Conservation (phyloP, 108 stramenopile genomes). For the Cyclotella kingstonii region DNA sequence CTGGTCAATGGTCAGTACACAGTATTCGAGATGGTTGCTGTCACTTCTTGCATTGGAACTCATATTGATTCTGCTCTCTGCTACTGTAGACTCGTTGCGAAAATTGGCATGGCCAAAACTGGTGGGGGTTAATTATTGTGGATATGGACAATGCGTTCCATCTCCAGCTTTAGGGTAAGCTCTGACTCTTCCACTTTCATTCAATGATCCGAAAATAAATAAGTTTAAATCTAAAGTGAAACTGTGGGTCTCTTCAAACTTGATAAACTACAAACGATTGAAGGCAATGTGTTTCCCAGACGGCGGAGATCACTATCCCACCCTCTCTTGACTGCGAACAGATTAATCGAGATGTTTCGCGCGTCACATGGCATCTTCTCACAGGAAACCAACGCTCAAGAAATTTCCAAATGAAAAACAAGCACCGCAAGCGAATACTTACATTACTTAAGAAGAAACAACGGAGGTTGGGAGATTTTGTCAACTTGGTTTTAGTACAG, state of each 20-base stretch:
- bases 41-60: not conserved
- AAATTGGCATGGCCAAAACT: constrained; percentile 86
- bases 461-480: constrained; percentile 66
- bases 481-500: constrained; percentile 65
- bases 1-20: constrained; percentile 70
- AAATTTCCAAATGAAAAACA: constrained; percentile 62
- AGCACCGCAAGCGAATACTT: constrained; percentile 41
- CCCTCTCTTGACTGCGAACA: constrained; percentile 65
- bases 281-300: not conserved
- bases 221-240: too few relatives aligned
- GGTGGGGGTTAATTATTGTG: constrained; percentile 51
- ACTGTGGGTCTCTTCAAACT: too few relatives aligned
- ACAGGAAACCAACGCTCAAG: constrained; percentile 62
- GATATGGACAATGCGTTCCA: not conserved
- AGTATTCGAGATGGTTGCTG: not conserved
- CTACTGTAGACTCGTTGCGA: constrained; percentile 60
- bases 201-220: too few relatives aligned
- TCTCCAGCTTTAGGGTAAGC: not conserved
- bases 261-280: too few relatives aligned
- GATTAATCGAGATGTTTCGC: constrained; percentile 71
- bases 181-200: constrained; percentile 9
- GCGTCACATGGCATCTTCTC: constrained; percentile 87
- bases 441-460: constrained; percentile 67
- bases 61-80: not conserved
- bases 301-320: not conserved